phyloP scores from a whole-genome alignment of 306 rosid species.

The Cercis canadensis region DNA sequence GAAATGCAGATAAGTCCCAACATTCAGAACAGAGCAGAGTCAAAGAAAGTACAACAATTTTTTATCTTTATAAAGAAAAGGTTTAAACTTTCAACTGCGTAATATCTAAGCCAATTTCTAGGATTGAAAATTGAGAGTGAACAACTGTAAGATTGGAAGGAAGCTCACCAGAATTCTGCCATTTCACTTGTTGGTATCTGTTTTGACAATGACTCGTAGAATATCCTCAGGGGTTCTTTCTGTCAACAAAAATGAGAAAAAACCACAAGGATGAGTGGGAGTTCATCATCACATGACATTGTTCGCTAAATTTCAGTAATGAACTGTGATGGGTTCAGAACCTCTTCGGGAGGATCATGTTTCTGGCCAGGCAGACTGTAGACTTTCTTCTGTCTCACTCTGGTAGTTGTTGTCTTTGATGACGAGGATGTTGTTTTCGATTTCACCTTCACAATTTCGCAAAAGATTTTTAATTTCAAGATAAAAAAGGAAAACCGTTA shows the following conservation, averaged over 20 bases:
- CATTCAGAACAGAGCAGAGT: slow-evolving; percentile 6
- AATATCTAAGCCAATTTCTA: slow-evolving; percentile 1
- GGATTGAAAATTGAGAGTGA: slow-evolving; percentile 2
- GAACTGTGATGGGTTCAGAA: slow-evolving; percentile 36
- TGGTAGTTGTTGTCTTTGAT: slow-evolving; percentile 53
- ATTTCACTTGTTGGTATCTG: slow-evolving; percentile 92
- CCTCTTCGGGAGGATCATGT: slow-evolving; percentile 96
- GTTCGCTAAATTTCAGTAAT: slow-evolving; percentile 27
- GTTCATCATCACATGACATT: slow-evolving; percentile 17
- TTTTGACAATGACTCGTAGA: slow-evolving; percentile 84
- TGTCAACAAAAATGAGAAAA: slow-evolving; percentile 52
- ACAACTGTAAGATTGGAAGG: slow-evolving; percentile 34
- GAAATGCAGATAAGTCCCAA: background rate
- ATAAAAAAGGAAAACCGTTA: background rate
- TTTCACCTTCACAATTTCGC: slow-evolving; percentile 66
- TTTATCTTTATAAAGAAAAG: background rate
- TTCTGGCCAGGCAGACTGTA: slow-evolving; percentile 87
- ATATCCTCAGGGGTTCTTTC: slow-evolving; percentile 93
- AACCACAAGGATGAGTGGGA: slow-evolving; percentile 30
- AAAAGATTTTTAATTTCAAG: slow-evolving; percentile 26
- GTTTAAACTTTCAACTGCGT: background rate
- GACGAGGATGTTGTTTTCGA: slow-evolving; percentile 53
- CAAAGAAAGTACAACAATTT: slow-evolving; percentile 1
- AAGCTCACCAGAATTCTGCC: slow-evolving; percentile 84
- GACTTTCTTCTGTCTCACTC: slow-evolving; percentile 79